These are phyloP conservation scores for Serendipita sp. DNA, from an alignment of 768 basidiomycete genomes.

Conservation along the genomic window DNA sequence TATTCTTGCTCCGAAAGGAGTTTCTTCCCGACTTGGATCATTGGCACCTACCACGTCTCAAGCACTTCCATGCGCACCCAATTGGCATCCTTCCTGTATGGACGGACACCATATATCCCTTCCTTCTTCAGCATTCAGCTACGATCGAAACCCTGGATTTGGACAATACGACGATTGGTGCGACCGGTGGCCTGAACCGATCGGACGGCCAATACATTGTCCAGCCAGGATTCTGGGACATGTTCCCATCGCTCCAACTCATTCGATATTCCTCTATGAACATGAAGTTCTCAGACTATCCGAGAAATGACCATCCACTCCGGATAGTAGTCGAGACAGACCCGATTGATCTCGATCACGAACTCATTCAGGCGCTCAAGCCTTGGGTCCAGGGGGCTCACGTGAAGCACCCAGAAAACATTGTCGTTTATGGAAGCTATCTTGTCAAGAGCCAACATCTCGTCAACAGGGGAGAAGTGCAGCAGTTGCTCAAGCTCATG, in stretches of 20 bases:
- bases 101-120: background rate
- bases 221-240: background rate
- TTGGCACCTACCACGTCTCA: background rate
- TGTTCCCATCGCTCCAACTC: background rate
- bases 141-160: background rate
- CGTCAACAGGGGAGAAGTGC: background rate
- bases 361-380: background rate
- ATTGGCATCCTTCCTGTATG: background rate
- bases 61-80: background rate
- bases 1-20: background rate
- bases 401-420: background rate
- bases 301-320: background rate
- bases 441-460: background rate
- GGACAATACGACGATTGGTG: background rate
- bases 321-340: background rate
- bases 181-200: background rate
- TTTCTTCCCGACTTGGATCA: background rate
- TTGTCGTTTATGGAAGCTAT: background rate
- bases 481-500: background rate
- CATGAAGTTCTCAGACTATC: background rate
- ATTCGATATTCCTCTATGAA: background rate
- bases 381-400: background rate
- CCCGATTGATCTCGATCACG: background rate
- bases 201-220: background rate
- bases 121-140: background rate